Evolutionary conservation across 2,329 filamentous ascomycete genomes (phyloP).

Genomic region (Diaporthe sp.): DNA sequence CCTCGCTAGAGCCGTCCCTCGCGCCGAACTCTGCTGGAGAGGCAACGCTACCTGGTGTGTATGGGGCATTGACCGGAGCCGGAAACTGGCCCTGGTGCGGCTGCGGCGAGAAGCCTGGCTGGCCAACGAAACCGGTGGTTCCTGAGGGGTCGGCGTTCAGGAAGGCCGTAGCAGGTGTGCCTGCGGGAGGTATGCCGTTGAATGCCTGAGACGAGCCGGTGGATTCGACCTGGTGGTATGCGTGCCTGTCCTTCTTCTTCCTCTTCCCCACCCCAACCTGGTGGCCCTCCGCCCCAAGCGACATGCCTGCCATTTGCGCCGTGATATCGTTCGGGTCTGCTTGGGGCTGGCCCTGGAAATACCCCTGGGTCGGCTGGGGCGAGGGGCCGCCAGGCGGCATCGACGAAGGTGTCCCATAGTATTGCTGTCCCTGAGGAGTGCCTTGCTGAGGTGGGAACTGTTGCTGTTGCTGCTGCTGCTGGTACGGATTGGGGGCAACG

Average conservation of each 20-base stretch:
- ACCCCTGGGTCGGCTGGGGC: slow-evolving; percentile 47
- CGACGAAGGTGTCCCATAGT: slow-evolving; percentile 53
- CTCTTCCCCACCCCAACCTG: slow-evolving; percentile 68
- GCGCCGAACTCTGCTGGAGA: slow-evolving; percentile 63
- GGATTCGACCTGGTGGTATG: slow-evolving; percentile 88
- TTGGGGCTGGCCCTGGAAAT: slow-evolving; percentile 52
- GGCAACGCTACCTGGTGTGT: slow-evolving; percentile 59
- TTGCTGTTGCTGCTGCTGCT: slow-evolving; percentile 59
- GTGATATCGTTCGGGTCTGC: slow-evolving; percentile 67
- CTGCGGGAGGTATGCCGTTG: slow-evolving; percentile 75
- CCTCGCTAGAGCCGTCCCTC: slow-evolving; percentile 56
- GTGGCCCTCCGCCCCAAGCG: slow-evolving; percentile 69
- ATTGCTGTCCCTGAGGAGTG: slow-evolving; percentile 54
- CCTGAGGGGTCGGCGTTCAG: slow-evolving; percentile 68
- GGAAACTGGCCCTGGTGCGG: slow-evolving; percentile 70
- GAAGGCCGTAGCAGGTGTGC: slow-evolving; percentile 69
- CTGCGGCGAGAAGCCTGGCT: slow-evolving; percentile 57
- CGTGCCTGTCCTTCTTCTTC: slow-evolving; percentile 96
- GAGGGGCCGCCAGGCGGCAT: slow-evolving; percentile 51
- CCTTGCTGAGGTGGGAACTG: slow-evolving; percentile 48
- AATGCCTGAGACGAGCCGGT: slow-evolving; percentile 77
- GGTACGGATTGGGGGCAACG: slow-evolving; percentile 67
- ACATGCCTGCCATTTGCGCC: slow-evolving; percentile 84
- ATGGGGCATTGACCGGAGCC: slow-evolving; percentile 67
- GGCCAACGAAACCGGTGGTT: slow-evolving; percentile 60